Conservation (phyloP, 495 filamentous ascomycete species). For the Pyrenula massariospora region DNA sequence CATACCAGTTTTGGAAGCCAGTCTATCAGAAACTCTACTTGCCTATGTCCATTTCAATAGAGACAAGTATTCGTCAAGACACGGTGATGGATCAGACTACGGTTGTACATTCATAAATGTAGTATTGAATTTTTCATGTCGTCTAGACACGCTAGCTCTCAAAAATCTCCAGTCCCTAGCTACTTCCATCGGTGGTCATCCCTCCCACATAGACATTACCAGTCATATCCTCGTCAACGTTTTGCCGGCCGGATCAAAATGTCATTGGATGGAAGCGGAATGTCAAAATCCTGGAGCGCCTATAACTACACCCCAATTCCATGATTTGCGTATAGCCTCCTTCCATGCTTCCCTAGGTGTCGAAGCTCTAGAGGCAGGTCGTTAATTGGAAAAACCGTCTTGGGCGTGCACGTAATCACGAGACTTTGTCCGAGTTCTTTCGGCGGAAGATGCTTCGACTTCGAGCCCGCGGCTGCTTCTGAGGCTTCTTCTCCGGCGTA, state of each 20-base stretch:
- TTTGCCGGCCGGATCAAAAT: not conserved
- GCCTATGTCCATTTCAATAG: too few species aligned
- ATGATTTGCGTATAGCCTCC: not conserved
- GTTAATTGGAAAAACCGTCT: too few species aligned
- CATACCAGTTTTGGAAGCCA: too few species aligned
- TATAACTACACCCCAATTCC: not conserved
- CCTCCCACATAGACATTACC: not conserved
- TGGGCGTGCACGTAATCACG: not conserved
- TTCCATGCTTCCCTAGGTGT: not conserved
- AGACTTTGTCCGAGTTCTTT: constrained; percentile 36
- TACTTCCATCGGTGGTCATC: not conserved
- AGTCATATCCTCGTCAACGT: not conserved
- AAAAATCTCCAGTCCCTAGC: not conserved
- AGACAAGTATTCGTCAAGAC: too few species aligned
- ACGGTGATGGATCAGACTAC: too few species aligned
- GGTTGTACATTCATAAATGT: not conserved
- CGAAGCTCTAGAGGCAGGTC: too few species aligned
- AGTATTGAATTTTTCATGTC: not conserved
- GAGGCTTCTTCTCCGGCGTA: constrained; percentile 43
- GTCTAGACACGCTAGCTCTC: not conserved
- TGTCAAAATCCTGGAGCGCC: not conserved
- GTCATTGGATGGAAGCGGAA: not conserved
- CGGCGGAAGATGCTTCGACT: constrained; percentile 55
- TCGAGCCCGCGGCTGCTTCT: constrained; percentile 40
- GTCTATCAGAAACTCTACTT: too few species aligned